phyloP scores from a whole-genome alignment of 1,139 yeast species.

The Barnettozyma hawaiiensis region DNA sequence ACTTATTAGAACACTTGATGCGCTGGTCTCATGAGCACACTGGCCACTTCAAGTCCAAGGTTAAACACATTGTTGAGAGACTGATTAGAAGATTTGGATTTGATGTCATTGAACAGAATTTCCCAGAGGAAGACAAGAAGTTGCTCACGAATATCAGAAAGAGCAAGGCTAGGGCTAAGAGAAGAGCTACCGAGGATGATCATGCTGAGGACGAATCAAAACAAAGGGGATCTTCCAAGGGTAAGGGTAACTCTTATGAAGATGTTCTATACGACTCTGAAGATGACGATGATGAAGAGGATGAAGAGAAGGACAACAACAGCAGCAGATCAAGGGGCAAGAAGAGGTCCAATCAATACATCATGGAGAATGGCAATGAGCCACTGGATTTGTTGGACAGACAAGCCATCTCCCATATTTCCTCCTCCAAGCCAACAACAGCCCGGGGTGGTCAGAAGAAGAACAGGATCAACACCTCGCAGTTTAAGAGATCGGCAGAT shows the following conservation, averaged over 20 bases:
- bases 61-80: conserved; percentile 88
- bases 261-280: conserved; percentile 47
- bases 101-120: conserved; percentile 68
- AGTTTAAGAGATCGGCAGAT: conserved; percentile 38
- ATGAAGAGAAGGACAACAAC: conserved; percentile 33
- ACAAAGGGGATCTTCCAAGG: conserved; percentile 29
- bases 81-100: conserved; percentile 84
- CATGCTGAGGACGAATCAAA: conserved; percentile 27
- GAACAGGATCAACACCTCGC: conserved; percentile 37
- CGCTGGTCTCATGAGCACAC: conserved; percentile 95
- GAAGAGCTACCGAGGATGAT: conserved; percentile 49
- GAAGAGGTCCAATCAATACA: conserved; percentile 51
- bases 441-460: conserved; percentile 36
- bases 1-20: conserved; percentile 65
- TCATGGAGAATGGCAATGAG: conserved; percentile 71
- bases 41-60: conserved; percentile 88
- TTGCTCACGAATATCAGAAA: conserved; percentile 81
- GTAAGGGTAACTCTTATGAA: conserved; percentile 66
- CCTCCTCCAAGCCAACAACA: conserved; percentile 78
- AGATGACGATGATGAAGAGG: conserved; percentile 41
- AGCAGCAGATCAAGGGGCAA: conserved; percentile 28
- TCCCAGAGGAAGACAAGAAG: conserved; percentile 87
- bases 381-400: conserved; percentile 89
- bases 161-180: conserved; percentile 76
- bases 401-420: conserved; percentile 77